These are phyloP conservation scores for Pouteria glomerata DNA, from an alignment of 148 eudicot genomes.

Conservation along the genomic window DNA sequence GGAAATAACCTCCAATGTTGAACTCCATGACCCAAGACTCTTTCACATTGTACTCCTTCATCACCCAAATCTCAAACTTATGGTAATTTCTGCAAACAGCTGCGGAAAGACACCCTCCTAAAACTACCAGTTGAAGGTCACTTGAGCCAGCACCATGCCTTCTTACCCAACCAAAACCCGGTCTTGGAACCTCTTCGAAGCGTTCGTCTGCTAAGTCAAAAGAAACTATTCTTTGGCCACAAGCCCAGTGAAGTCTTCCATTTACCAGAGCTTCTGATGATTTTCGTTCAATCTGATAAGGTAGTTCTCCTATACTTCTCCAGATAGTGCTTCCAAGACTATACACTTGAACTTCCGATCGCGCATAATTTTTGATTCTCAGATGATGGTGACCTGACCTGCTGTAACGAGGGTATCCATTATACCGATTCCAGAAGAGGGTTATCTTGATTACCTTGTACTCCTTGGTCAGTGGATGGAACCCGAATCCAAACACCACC, in stretches of 20 bases:
- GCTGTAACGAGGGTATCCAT: background rate
- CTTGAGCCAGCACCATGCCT: too few relatives aligned
- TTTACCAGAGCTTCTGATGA: conserved; percentile 18
- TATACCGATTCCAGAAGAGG: conserved; percentile 9
- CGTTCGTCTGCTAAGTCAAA: conserved; percentile 28
- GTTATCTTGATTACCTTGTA: conserved; percentile 25
- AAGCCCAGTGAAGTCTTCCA: conserved; percentile 34
- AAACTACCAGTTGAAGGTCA: conserved; percentile 19
- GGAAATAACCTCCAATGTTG: conserved; percentile 7
- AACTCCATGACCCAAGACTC: conserved; percentile 32
- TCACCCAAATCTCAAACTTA: conserved; percentile 32
- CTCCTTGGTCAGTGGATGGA: conserved; percentile 3
- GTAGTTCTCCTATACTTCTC: conserved; percentile 27
- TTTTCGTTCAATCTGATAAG: conserved; percentile 18
- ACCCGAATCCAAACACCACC: conserved; percentile 22
- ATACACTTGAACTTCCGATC: conserved; percentile 25
- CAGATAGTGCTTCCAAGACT: conserved; percentile 17
- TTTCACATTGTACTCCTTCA: conserved; percentile 30
- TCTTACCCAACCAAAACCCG: conserved; percentile 3
- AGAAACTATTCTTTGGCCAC: conserved; percentile 13
- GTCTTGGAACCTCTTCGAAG: conserved; percentile 18
- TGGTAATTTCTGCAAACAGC: background rate
- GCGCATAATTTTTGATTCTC: too few relatives aligned
- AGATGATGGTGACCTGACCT: background rate
- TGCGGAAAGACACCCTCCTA: conserved; percentile 28